These are phyloP conservation scores for Penicillium paradoxum DNA, from an alignment of 495 filamentous ascomycete genomes.

Conservation along the genomic window DNA sequence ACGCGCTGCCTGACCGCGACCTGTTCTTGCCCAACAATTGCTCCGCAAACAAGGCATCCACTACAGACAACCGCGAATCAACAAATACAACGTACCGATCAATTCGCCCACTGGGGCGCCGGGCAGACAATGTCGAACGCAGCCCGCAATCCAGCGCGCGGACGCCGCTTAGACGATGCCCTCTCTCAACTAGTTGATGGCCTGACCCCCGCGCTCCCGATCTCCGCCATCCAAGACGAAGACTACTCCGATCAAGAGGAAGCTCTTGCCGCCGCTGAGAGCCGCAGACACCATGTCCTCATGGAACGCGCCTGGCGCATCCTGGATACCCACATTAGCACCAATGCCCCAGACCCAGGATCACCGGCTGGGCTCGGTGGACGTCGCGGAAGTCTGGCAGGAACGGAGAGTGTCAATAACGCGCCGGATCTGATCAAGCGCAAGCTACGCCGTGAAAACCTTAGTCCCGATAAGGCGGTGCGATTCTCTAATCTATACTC, in stretches of 20 bases:
- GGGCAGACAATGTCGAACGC: slow-evolving; percentile 31
- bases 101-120: slow-evolving; percentile 7
- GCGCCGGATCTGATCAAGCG: slow-evolving; percentile 87
- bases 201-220: slow-evolving; percentile 38
- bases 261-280: slow-evolving; percentile 39
- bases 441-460: slow-evolving; percentile 68
- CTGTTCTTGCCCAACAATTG: neutral
- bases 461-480: slow-evolving; percentile 76
- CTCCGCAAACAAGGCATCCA: neutral
- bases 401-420: slow-evolving; percentile 68
- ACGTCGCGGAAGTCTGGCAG: slow-evolving; percentile 34
- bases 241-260: slow-evolving; percentile 41
- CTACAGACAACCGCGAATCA: neutral
- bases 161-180: slow-evolving; percentile 51
- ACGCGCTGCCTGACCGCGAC: neutral
- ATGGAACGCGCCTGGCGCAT: slow-evolving; percentile 45
- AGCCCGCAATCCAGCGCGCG: slow-evolving; percentile 31
- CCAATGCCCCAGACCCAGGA: slow-evolving; percentile 24
- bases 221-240: slow-evolving; percentile 30
- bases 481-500: slow-evolving; percentile 86
- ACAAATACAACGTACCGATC: neutral
- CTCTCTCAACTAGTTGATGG: slow-evolving; percentile 52
- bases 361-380: slow-evolving; percentile 23
- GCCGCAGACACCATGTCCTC: slow-evolving; percentile 36
- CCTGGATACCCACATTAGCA: slow-evolving; percentile 27